Conservation (phyloP, 1,139 yeast species). For the Kurtzmaniella quercitrusa region DNA sequence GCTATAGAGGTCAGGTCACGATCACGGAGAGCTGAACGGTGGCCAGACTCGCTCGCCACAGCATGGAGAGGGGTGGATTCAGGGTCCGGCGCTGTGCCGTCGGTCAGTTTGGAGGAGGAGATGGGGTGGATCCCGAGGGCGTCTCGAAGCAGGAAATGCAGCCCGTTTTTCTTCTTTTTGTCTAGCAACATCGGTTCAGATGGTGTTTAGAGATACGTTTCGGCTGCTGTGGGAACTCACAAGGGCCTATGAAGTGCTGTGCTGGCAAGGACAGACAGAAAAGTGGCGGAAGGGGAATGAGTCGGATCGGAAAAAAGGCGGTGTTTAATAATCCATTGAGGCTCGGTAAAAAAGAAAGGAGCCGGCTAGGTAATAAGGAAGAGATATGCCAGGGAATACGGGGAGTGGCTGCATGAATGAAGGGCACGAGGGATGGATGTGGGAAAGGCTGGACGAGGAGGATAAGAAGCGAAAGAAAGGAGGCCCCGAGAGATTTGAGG, state of each 20-base stretch:
- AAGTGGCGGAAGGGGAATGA: background rate
- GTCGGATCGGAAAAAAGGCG: too few species aligned
- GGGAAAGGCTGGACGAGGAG: too few species aligned
- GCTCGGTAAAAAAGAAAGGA: too few species aligned
- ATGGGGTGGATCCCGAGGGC: background rate
- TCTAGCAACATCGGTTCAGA: background rate
- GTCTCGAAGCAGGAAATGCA: slow-evolving; percentile 1
- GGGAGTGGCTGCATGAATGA: too few species aligned
- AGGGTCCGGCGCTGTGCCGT: background rate
- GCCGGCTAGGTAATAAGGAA: too few species aligned
- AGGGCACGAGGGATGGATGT: too few species aligned
- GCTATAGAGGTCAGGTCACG: background rate
- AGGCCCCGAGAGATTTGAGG: too few species aligned
- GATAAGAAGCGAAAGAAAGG: too few species aligned
- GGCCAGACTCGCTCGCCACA: background rate
- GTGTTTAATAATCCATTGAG: too few species aligned
- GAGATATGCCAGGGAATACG: too few species aligned
- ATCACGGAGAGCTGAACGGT: background rate
- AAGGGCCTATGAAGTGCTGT: background rate
- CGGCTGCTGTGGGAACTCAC: background rate
- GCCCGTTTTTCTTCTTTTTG: background rate
- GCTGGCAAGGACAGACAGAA: too few species aligned
- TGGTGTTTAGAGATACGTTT: background rate
- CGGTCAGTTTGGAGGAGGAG: background rate
- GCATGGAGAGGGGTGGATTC: background rate